A percentile compares a stretch with the other conserved stretches of the same genome.
phyloP scores from a whole-genome alignment of 2,329 filamentous ascomycete species.

The Cytospora piceae region DNA sequence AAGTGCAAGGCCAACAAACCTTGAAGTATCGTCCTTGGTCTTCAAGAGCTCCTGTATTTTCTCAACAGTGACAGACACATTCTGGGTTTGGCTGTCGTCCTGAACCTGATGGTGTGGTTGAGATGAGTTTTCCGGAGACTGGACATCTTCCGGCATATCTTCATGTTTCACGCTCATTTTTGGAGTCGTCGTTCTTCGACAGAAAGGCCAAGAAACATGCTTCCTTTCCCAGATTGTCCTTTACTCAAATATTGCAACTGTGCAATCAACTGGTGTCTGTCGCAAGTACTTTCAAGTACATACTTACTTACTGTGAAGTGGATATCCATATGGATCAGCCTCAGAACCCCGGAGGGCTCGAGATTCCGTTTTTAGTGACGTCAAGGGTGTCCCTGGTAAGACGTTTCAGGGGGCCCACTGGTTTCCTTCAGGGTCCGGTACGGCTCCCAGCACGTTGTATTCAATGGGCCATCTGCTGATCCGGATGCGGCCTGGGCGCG shows the following conservation, averaged over 20 bases:
- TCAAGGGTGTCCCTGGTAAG: conserved; percentile 6
- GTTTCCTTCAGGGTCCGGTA: background rate
- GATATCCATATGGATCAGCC: too few species aligned
- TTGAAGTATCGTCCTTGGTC: conserved; percentile 67
- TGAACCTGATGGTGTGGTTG: background rate
- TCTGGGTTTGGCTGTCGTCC: background rate
- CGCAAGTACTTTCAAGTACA: background rate
- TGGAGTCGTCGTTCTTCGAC: too few species aligned
- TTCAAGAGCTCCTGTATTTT: conserved; percentile 60
- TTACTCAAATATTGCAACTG: background rate
- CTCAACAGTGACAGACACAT: conserved; percentile 39
- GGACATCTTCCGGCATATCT: background rate
- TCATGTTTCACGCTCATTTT: background rate
- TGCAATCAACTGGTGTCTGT: background rate
- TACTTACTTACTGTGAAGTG: too few species aligned
- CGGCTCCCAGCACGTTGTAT: background rate
- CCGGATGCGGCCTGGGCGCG: background rate
- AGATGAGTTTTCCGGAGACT: conserved; percentile 8
- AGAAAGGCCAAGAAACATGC: background rate
- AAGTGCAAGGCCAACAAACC: conserved; percentile 69
- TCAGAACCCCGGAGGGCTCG: background rate
- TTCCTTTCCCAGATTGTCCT: background rate
- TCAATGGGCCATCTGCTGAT: background rate
- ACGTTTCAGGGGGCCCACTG: background rate
- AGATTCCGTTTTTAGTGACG: conserved; percentile 15